phyloP scores from a whole-genome alignment of 2,329 filamentous ascomycete genomes.

The Ophiostoma piceae region DNA sequence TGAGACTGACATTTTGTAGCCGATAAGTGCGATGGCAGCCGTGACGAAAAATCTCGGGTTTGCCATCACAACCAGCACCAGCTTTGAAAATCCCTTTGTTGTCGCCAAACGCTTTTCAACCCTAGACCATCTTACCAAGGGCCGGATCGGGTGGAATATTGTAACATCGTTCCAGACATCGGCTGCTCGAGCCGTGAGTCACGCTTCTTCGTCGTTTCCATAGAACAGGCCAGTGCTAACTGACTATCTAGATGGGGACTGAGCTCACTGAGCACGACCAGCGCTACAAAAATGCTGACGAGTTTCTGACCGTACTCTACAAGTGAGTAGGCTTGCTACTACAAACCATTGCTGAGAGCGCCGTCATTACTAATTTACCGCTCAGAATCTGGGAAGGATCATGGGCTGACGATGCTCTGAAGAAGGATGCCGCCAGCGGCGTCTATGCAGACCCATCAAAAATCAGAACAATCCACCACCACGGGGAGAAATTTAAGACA shows the following conservation, averaged over 20 bases:
- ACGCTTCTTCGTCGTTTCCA: neutral
- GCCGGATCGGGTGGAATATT: constrained; percentile 4
- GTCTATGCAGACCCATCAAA: neutral
- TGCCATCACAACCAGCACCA: neutral
- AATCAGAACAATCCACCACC: constrained; percentile 1
- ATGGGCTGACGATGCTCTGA: constrained; percentile 8
- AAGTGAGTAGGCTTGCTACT: neutral
- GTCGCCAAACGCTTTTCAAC: constrained; percentile 2
- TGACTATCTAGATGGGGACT: neutral
- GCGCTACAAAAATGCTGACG: neutral
- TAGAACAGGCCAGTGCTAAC: neutral
- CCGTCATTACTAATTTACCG: neutral
- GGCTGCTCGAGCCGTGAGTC: neutral
- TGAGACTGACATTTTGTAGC: neutral
- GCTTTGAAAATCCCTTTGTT: constrained; percentile 3
- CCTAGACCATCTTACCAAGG: neutral
- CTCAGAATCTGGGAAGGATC: neutral
- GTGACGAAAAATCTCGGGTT: neutral
- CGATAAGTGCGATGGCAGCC: neutral
- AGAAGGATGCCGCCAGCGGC: neutral
- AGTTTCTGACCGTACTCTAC: neutral
- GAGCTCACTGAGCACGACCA: neutral
- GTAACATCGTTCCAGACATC: constrained; percentile 10
- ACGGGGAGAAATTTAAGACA: neutral
- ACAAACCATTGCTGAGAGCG: fast-evolving